A percentile compares a stretch with the other conserved stretches of the same genome.
Evolutionary conservation across 805 yeast species (phyloP).

Genomic region (Cyberlindnera maritima): DNA sequence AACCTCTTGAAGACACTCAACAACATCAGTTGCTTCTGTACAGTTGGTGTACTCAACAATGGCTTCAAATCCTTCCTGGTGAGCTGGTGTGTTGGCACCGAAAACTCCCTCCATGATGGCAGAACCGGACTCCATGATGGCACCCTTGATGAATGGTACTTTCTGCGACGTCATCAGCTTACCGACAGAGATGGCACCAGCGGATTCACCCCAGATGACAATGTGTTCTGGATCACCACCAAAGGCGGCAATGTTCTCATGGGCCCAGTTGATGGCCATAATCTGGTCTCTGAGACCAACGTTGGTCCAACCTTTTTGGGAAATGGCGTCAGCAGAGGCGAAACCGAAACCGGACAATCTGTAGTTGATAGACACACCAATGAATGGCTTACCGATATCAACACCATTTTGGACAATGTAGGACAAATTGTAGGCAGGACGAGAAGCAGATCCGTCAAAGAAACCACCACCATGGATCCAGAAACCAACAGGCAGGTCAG

Average conservation of each 20-base stretch:
- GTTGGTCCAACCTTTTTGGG: constrained; percentile 28
- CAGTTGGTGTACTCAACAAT: constrained; percentile 14
- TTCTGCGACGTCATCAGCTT: constrained; percentile 11
- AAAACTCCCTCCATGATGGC: constrained; percentile 4
- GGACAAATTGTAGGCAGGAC: constrained; percentile 19
- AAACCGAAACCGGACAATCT: constrained; percentile 38
- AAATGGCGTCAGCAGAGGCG: constrained; percentile 26
- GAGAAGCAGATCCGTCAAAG: constrained; percentile 24
- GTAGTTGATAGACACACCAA: constrained; percentile 37
- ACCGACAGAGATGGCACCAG: constrained; percentile 32
- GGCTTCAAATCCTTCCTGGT: constrained; percentile 5
- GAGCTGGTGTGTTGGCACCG: constrained; percentile 5
- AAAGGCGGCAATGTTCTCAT: constrained; percentile 32
- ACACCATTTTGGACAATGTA: constrained; percentile 19
- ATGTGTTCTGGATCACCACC: constrained; percentile 36
- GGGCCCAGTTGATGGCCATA: constrained; percentile 34
- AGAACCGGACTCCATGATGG: constrained; percentile 19
- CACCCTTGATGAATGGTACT: constrained; percentile 18
- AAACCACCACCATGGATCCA: constrained; percentile 39
- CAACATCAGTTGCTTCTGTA: constrained; percentile 8
- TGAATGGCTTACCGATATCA: constrained; percentile 23
- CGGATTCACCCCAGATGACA: constrained; percentile 38
- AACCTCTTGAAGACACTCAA: constrained; percentile 16
- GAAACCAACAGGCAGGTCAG: constrained; percentile 30
- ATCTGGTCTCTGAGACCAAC: constrained; percentile 37